Conservation (phyloP, 192 early-diverging fungal species). For the Umbelopsis sp. region DNA sequence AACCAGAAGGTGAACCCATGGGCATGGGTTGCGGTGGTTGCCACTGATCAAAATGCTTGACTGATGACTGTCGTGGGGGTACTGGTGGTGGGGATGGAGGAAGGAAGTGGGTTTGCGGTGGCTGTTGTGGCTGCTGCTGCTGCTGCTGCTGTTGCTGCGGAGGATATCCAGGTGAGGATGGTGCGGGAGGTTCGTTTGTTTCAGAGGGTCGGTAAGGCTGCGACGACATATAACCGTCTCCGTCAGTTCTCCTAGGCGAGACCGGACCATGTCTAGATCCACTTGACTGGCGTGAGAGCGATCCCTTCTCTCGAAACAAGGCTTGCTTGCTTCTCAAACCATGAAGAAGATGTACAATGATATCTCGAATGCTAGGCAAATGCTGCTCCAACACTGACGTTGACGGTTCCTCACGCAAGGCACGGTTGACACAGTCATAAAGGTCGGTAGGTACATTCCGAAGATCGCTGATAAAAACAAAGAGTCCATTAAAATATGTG, state of each 20-base stretch:
- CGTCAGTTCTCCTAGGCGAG: neutral
- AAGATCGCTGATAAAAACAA: neutral
- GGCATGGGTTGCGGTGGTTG: neutral
- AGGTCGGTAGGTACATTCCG: neutral
- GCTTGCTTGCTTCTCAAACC: conserved; percentile 36
- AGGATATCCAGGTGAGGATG: neutral
- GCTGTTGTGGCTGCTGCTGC: too few relatives aligned
- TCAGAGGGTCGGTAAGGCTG: neutral
- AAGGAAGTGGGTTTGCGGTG: neutral
- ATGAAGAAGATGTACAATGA: conserved; percentile 38
- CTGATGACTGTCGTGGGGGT: neutral
- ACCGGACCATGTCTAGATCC: neutral
- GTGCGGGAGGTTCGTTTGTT: neutral
- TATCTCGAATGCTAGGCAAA: conserved; percentile 40
- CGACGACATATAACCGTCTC: neutral
- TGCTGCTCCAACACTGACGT: conserved; percentile 28
- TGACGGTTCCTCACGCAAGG: conserved; percentile 29
- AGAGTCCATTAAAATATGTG: too few relatives aligned
- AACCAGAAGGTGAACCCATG: neutral
- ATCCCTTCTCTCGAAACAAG: conserved; percentile 1
- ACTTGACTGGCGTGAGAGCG: neutral
- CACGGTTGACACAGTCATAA: conserved; percentile 3
- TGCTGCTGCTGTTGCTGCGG: too few relatives aligned
- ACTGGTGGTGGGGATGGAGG: neutral
- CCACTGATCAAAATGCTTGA: neutral